phyloP scores from a whole-genome alignment of 192 early-diverging fungal genomes.

The Thoreauomyces humboldtii region DNA sequence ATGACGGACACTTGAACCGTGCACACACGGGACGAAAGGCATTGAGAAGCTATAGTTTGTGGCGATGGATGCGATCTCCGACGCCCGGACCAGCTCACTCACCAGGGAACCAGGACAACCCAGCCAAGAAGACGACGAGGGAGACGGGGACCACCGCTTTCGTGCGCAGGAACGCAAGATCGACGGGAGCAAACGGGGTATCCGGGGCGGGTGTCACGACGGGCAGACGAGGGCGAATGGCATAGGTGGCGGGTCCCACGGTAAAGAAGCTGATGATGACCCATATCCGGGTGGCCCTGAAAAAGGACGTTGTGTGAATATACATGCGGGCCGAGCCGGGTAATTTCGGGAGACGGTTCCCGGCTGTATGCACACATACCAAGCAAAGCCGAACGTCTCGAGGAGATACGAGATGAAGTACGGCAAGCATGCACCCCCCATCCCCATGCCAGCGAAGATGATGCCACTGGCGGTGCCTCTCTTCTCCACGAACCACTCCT shows the following conservation, averaged over 20 bases:
- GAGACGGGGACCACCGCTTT: not conserved
- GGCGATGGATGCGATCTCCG: too few species aligned
- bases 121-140: not conserved
- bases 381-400: not conserved
- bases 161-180: not conserved
- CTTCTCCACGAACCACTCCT: not conserved
- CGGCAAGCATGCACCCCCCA: not conserved
- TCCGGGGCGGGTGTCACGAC: not conserved
- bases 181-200: not conserved
- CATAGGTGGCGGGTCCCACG: not conserved
- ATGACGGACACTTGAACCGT: not conserved
- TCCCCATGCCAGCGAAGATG: not conserved
- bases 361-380: not conserved
- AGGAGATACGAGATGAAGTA: not conserved
- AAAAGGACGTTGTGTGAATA: too few species aligned
- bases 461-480: not conserved
- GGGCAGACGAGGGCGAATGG: not conserved
- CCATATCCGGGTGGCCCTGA: not conserved
- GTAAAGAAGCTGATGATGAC: not conserved
- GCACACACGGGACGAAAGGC: too few species aligned
- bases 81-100: too few species aligned
- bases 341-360: too few species aligned
- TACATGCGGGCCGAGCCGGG: too few species aligned
- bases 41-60: too few species aligned
- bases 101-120: not conserved